A percentile compares a stretch with the other conserved stretches of the same genome.
Evolutionary conservation across 73 alveolate species (phyloP).

Genomic region (Breviolum minutum): DNA sequence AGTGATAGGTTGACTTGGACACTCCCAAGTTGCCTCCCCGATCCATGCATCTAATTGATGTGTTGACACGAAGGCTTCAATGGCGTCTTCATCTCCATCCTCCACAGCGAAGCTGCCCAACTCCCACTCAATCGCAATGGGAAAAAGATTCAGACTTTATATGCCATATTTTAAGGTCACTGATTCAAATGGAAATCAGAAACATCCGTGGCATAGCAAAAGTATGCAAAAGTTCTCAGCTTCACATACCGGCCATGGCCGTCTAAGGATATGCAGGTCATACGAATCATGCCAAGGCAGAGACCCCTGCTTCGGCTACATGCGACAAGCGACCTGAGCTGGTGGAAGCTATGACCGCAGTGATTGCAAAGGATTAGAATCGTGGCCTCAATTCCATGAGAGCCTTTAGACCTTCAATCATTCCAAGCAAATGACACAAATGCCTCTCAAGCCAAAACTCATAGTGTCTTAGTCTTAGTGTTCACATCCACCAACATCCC

Average conservation of each 20-base stretch:
- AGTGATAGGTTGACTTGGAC: not conserved
- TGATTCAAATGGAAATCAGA: not conserved
- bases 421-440: too few relatives aligned
- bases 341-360: too few relatives aligned
- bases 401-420: too few relatives aligned
- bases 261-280: not conserved
- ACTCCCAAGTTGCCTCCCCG: not conserved
- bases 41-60: constrained; percentile 27
- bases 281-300: not conserved
- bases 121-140: not conserved
- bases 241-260: too few relatives aligned
- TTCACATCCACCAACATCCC: too few relatives aligned
- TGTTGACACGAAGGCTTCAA: constrained; percentile 2
- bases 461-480: too few relatives aligned
- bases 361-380: too few relatives aligned
- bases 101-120: not conserved
- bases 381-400: too few relatives aligned
- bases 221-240: not conserved
- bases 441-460: too few relatives aligned
- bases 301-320: not conserved
- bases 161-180: not conserved
- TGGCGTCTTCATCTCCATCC: not conserved
- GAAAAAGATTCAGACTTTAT: not conserved
- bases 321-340: not conserved
- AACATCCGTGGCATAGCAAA: not conserved